Conservation (phyloP, 805 yeast species). For the Starmerella vitae region DNA sequence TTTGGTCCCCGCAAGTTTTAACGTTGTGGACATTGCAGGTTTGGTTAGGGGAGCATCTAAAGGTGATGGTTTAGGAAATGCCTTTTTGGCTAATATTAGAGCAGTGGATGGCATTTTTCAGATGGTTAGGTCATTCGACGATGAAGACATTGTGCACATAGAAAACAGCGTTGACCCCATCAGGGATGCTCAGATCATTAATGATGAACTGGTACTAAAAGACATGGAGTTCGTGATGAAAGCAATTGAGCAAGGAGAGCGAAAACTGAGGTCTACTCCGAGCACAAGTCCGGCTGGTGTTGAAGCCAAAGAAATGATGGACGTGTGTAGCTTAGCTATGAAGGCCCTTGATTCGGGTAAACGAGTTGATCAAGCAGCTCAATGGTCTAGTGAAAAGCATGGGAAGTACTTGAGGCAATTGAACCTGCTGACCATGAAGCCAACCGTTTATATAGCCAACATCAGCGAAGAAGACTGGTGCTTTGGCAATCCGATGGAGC, state of each 20-base stretch:
- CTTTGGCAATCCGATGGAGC: conserved; percentile 34
- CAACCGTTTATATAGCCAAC: conserved; percentile 66
- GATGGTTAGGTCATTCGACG: conserved; percentile 51
- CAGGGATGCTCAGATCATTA: conserved; percentile 49
- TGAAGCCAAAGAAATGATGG: conserved; percentile 33
- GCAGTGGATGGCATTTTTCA: conserved; percentile 62
- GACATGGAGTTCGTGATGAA: conserved; percentile 54
- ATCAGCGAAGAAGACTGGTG: conserved; percentile 58
- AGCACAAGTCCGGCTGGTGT: conserved; percentile 23
- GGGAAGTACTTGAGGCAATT: conserved; percentile 39
- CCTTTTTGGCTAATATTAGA: conserved; percentile 52
- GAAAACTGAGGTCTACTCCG: conserved; percentile 28
- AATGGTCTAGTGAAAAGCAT: conserved; percentile 41
- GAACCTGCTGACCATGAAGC: conserved; percentile 74
- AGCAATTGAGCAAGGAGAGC: conserved; percentile 36
- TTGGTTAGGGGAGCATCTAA: conserved; percentile 48
- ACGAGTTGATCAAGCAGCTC: conserved; percentile 36
- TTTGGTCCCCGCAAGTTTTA: conserved; percentile 42
- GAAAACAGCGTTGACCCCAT: conserved; percentile 52
- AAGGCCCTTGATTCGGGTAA: conserved; percentile 48
- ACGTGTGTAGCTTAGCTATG: conserved; percentile 28
- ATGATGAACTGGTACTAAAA: conserved; percentile 50
- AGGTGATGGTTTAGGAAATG: conserved; percentile 66
- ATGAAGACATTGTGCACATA: conserved; percentile 53
- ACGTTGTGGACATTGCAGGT: conserved; percentile 58